Evolutionary conservation across 2,329 filamentous ascomycete genomes (phyloP).

Genomic region (Daldinia eschscholtzii): DNA sequence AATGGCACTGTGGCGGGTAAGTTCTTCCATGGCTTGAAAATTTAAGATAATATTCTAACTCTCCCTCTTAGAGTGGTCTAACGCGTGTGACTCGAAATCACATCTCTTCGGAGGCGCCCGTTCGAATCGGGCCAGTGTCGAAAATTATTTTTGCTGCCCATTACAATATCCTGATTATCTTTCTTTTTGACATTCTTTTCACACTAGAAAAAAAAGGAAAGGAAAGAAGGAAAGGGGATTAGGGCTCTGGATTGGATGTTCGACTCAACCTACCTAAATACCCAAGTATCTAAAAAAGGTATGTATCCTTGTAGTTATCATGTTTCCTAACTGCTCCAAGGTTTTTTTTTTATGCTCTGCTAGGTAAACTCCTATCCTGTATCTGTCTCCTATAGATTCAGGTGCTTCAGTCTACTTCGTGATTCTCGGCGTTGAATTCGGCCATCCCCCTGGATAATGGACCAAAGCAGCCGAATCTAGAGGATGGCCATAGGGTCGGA

Average conservation of each 20-base stretch:
- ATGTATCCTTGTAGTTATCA: too few relatives aligned
- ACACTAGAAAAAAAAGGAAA: not conserved
- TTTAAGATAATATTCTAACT: not conserved
- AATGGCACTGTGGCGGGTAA: constrained; percentile 21
- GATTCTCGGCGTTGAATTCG: not conserved
- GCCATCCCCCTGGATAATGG: not conserved
- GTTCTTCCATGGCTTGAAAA: not conserved
- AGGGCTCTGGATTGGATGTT: too few relatives aligned
- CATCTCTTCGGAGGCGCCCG: constrained; percentile 35
- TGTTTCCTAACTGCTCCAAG: too few relatives aligned
- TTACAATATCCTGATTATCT: not conserved
- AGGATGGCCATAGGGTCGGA: not conserved
- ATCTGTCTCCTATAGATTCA: too few relatives aligned
- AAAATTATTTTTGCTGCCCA: constrained; percentile 4
- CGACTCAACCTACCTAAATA: too few relatives aligned
- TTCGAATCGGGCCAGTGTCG: constrained; percentile 37
- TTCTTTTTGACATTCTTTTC: constrained; percentile 2
- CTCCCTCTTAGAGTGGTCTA: constrained; percentile 21
- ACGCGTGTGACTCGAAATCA: constrained; percentile 36
- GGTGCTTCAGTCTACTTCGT: not conserved
- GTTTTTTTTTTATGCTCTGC: too few relatives aligned
- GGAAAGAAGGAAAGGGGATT: too few relatives aligned
- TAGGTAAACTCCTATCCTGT: too few relatives aligned
- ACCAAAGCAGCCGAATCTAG: not conserved
- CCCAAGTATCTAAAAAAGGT: too few relatives aligned